Conservation (phyloP, 257 asterid species). For the Gentiana dahurica region DNA sequence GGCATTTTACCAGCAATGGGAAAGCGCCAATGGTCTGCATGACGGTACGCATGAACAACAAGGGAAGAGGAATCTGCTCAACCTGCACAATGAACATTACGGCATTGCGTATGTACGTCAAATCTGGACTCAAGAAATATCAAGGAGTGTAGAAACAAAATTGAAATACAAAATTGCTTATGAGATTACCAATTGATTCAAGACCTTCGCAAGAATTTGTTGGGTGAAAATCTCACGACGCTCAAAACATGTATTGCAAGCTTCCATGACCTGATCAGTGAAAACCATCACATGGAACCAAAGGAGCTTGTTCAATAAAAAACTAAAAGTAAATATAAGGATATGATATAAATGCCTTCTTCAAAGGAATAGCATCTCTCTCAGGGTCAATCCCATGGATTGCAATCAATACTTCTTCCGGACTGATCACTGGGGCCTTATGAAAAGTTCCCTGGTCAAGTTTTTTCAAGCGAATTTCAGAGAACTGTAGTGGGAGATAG, state of each 20-base stretch:
- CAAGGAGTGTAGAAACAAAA: too few species aligned
- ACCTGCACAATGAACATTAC: constrained; percentile 49
- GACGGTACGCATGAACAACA: constrained; percentile 96
- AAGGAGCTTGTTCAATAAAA: constrained; percentile 6
- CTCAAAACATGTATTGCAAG: constrained; percentile 97
- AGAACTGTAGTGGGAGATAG: background rate
- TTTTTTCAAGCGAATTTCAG: constrained; percentile 1
- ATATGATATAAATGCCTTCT: constrained; percentile 40
- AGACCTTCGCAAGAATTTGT: constrained; percentile 91
- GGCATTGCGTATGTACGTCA: background rate
- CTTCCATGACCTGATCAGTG: constrained; percentile 81
- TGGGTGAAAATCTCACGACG: constrained; percentile 77
- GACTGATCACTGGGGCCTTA: constrained; percentile 61
- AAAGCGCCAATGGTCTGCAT: constrained; percentile 93
- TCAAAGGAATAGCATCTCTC: constrained; percentile 79
- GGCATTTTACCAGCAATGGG: constrained; percentile 73
- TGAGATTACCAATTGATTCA: constrained; percentile 77
- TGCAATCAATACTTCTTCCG: constrained; percentile 94
- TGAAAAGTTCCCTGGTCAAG: constrained; percentile 53
- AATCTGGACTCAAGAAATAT: too few species aligned
- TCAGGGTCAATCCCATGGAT: constrained; percentile 94
- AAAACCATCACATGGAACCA: constrained; percentile 11
- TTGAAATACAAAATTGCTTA: too few species aligned
- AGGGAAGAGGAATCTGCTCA: constrained; percentile 93
- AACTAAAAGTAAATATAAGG: constrained; percentile 7